These are phyloP conservation scores for Ogataea angusta DNA, from an alignment of 805 yeast species.

Conservation along the genomic window DNA sequence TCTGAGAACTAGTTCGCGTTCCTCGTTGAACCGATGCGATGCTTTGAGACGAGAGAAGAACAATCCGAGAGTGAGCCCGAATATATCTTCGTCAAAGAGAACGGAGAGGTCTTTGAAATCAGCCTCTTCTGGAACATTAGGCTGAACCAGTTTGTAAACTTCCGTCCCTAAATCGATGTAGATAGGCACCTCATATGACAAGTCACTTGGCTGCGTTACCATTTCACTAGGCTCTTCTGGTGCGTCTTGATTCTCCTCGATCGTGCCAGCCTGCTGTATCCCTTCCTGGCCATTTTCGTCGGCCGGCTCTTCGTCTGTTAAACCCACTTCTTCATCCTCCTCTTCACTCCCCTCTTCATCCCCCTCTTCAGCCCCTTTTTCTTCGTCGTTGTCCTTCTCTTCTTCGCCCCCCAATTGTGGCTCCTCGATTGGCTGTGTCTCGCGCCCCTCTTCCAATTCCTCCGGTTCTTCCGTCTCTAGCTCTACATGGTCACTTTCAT, in stretches of 20 bases:
- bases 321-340: conserved; percentile 9
- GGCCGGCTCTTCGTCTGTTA: conserved; percentile 8
- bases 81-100: conserved; percentile 18
- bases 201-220: not conserved
- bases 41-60: conserved; percentile 13
- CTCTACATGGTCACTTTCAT: conserved; percentile 30
- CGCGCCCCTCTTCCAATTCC: conserved; percentile 1
- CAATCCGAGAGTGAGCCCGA: conserved; percentile 7
- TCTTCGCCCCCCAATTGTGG: too few species aligned
- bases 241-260: not conserved
- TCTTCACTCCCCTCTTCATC: not conserved
- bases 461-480: conserved; percentile 11
- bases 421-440: too few species aligned
- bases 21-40: conserved; percentile 6
- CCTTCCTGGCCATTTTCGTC: conserved; percentile 1
- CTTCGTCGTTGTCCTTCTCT: not conserved
- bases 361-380: not conserved
- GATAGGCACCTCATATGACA: conserved; percentile 18
- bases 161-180: conserved; percentile 29
- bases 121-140: conserved; percentile 22
- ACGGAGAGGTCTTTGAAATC: conserved; percentile 23
- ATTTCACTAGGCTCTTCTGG: conserved; percentile 1
- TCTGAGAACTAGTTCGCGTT: conserved; percentile 16
- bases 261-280: not conserved
- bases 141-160: conserved; percentile 25